Percentiles rank a stretch among this genome's conserved stretches.
Conservation (phyloP, 768 basidiomycete species). For the Suillus occidentalis region DNA sequence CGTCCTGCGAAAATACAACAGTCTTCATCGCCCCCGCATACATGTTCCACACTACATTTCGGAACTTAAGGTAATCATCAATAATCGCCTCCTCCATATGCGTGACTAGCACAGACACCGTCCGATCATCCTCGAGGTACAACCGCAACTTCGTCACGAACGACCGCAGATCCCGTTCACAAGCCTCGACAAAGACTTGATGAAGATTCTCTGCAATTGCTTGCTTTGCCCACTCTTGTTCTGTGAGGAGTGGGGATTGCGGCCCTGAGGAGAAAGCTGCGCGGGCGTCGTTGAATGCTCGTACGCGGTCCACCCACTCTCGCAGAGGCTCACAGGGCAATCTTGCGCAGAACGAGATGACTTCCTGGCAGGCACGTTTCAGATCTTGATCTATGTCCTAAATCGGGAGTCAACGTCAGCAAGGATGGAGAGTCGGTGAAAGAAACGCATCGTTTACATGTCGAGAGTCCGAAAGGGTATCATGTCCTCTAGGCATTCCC, state of each 20-base stretch:
- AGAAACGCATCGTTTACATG: conserved; percentile 46
- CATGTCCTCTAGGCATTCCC: conserved; percentile 60
- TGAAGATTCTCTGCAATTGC: conserved; percentile 50
- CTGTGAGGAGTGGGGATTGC: conserved; percentile 28
- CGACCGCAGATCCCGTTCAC: conserved; percentile 55
- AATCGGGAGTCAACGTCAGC: not conserved
- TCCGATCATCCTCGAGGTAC: conserved; percentile 81
- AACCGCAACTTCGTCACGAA: conserved; percentile 60
- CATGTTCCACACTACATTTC: conserved; percentile 58
- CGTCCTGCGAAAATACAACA: conserved; percentile 34
- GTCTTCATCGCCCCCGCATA: conserved; percentile 38
- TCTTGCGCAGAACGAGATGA: conserved; percentile 65
- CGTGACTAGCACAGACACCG: conserved; percentile 73
- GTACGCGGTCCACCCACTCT: conserved; percentile 60
- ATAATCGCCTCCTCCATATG: conserved; percentile 76
- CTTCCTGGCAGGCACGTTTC: conserved; percentile 80
- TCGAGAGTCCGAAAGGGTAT: conserved; percentile 69
- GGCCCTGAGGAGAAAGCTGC: conserved; percentile 8
- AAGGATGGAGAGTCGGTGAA: not conserved
- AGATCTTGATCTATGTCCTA: conserved; percentile 88
- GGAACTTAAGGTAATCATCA: conserved; percentile 73
- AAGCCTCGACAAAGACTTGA: conserved; percentile 51
- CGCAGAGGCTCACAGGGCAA: conserved; percentile 60
- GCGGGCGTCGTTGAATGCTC: conserved; percentile 31
- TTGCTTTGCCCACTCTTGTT: conserved; percentile 53